These are phyloP conservation scores for Stropharia rugosoannulata DNA, from an alignment of 768 basidiomycete genomes.

Conservation along the genomic window DNA sequence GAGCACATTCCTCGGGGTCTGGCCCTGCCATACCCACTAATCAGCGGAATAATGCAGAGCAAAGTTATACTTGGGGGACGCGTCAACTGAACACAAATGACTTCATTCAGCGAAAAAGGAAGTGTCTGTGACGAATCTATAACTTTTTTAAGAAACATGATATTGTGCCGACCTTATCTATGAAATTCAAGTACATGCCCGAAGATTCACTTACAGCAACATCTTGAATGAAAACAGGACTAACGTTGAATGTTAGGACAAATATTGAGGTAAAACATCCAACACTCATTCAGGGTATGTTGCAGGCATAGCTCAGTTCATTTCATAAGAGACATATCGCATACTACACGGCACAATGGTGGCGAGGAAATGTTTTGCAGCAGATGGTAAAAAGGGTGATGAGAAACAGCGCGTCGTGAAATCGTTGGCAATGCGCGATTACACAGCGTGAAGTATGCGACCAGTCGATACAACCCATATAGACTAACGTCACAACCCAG, in stretches of 20 bases:
- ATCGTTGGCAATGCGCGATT: slow-evolving; percentile 8
- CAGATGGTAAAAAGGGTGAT: slow-evolving; percentile 6
- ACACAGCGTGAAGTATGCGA: slow-evolving; percentile 10
- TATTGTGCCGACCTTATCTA: too few relatives aligned
- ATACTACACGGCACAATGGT: slow-evolving; percentile 10
- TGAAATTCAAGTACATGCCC: too few relatives aligned
- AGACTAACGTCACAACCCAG: slow-evolving; percentile 6
- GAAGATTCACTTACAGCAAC: too few relatives aligned
- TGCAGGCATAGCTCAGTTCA: neutral
- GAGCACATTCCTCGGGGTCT: neutral
- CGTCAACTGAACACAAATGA: too few relatives aligned
- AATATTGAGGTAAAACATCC: neutral
- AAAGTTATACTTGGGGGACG: too few relatives aligned
- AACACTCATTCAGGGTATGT: neutral
- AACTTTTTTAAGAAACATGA: too few relatives aligned
- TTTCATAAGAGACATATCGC: slow-evolving; percentile 16
- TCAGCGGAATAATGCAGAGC: neutral
- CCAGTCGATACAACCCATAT: slow-evolving; percentile 11
- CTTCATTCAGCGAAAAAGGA: too few relatives aligned
- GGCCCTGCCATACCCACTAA: neutral
- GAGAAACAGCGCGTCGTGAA: slow-evolving; percentile 6
- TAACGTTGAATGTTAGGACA: neutral
- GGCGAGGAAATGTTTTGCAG: slow-evolving; percentile 6
- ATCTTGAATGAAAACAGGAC: too few relatives aligned
- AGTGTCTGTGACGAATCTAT: too few relatives aligned